Evolutionary conservation across 495 filamentous ascomycete genomes (phyloP), one percentile per base, ranked within the genome.

Genomic region (Neurospora discreta): DNA sequence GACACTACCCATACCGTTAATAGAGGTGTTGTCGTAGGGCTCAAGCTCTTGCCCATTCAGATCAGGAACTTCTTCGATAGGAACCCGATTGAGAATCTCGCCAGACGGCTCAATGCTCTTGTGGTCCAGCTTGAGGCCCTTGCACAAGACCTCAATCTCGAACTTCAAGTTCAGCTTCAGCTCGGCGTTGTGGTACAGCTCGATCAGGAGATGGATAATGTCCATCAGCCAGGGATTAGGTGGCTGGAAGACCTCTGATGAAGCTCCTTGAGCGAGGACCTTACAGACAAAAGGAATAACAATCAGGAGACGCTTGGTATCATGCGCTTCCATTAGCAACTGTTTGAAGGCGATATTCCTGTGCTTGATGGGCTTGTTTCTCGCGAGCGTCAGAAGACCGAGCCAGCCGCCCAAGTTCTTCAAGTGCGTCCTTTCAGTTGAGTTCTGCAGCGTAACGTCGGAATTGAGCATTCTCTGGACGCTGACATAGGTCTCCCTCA

Each of bases 171-270:
- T 97, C 46, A 98, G 85, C 79, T 97, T 98, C 58, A 98, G 81
- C 74, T 97, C 93, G n/a, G 92, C 92, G 76, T 89, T 90, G 73
- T 96, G 89, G 74, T 98, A 98, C 18, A 99, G 87, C 74, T 98
- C 95, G 69, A 95, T 90, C 68, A 99, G 85, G 16, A 97, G 82
- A 46, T 90, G 86, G 70, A 98, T 85, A 43, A 98, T 93, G 71
- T 98, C 95, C 92, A 98, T 95, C 71, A 96, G 73, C 95, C 95
- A 99, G 11, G 95, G 95, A 77, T 98, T 98, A 15, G 95, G 95
- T 10, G 95, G 94, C 74, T 88, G 92, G 83, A 98, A 98, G 16
- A 98, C 90, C 15, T 88, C 92, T 1, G 96, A 98, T 44, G 86
- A 87, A n/a, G 86, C 87, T 5, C 91, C 94, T 78, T 96, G 92